These are phyloP conservation scores for Colletotrichum acutatum DNA, from an alignment of 2,329 filamentous ascomycete species.

Conservation along the genomic window DNA sequence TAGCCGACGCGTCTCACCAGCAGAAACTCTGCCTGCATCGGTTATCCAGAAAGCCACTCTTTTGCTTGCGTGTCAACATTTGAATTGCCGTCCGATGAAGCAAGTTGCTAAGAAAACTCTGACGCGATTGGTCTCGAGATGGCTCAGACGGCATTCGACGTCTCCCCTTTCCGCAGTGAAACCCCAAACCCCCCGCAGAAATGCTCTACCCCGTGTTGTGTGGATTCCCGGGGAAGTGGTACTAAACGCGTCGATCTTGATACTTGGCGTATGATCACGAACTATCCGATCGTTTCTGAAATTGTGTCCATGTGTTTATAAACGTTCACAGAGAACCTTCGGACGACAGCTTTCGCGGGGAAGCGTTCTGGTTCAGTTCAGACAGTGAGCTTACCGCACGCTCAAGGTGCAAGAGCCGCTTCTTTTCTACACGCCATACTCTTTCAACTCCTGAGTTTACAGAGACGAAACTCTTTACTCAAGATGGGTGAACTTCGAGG, in stretches of 20 bases:
- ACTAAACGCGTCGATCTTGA: constrained; percentile 12
- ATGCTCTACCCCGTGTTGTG: constrained; percentile 5
- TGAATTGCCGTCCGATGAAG: constrained; percentile 14
- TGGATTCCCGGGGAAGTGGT: constrained; percentile 21
- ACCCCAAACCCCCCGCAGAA: constrained; percentile 12
- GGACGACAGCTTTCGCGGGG: neutral
- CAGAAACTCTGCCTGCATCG: neutral
- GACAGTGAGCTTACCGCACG: neutral
- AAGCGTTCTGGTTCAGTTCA: too few species aligned
- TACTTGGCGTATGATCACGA: constrained; percentile 7
- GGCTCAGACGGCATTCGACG: neutral
- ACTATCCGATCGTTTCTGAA: neutral
- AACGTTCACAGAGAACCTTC: constrained; percentile 9
- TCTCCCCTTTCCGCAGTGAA: neutral
- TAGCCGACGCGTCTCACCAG: neutral
- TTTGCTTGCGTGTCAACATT: neutral
- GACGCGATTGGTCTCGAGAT: constrained; percentile 11
- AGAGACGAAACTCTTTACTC: neutral
- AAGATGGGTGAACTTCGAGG: constrained; percentile 39
- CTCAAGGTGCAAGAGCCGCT: neutral
- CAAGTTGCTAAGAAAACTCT: neutral
- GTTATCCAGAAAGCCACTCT: neutral
- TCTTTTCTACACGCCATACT: neutral
- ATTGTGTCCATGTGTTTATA: constrained; percentile 6
- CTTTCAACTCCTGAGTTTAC: neutral